Evolutionary conservation across 176 grass and related monocot species (phyloP).

Genomic region (Saccharum officinarum): DNA sequence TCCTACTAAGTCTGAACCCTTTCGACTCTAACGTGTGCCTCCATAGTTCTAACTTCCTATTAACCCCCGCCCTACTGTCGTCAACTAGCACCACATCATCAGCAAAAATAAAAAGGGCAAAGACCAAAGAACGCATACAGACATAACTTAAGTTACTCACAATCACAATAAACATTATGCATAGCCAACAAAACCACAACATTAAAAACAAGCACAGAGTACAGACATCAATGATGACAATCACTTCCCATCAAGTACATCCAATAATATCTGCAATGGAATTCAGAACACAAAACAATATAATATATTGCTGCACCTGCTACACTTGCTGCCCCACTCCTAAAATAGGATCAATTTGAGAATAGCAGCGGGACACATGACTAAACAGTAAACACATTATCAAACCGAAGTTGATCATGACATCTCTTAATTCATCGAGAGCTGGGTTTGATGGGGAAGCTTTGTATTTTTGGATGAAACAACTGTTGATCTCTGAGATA

Average conservation of each 20-base stretch:
- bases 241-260: background rate
- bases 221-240: conserved; percentile 1
- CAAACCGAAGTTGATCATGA: background rate
- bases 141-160: background rate
- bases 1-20: too few species aligned
- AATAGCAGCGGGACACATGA: background rate
- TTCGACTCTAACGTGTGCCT: too few species aligned
- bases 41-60: too few species aligned
- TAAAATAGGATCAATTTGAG: background rate
- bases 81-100: too few species aligned
- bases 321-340: background rate
- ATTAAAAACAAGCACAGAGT: background rate
- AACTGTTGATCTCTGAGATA: background rate
- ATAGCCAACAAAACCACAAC: background rate
- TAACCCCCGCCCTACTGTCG: too few species aligned
- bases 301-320: background rate
- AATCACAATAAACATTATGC: background rate
- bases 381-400: conserved; percentile 1
- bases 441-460: too few species aligned
- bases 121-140: background rate
- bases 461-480: background rate
- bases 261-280: background rate
- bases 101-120: background rate
- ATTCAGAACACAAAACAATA: background rate
- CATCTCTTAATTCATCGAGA: background rate